Conservation (phyloP, 352 stramenopile genomes). For the Phytophthora agathidicida region DNA sequence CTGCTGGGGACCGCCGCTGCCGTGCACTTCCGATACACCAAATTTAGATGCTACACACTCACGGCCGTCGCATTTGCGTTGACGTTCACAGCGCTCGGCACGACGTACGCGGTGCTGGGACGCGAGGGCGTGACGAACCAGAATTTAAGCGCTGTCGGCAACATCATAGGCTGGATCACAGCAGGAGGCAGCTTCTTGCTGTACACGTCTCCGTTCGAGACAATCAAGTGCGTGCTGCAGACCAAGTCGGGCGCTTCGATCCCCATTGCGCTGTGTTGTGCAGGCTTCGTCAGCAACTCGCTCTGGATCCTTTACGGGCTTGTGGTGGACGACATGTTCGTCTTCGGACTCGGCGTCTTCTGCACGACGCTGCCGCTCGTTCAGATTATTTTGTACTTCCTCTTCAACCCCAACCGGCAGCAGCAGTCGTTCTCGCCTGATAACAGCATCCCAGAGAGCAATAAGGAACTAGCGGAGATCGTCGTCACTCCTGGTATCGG, state of each 20-base stretch:
- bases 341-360: constrained; percentile 41
- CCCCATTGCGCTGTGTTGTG: constrained; percentile 37
- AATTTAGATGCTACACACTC: constrained; percentile 15
- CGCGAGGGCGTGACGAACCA: constrained; percentile 33
- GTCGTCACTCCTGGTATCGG: constrained; percentile 3
- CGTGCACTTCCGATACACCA: constrained; percentile 28
- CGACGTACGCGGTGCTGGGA: constrained; percentile 36
- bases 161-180: constrained; percentile 35
- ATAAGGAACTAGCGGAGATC: constrained; percentile 1
- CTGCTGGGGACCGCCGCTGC: no score
- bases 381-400: constrained; percentile 49
- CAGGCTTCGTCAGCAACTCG: constrained; percentile 34
- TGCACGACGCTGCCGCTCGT: constrained; percentile 35
- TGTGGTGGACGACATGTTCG: constrained; percentile 40
- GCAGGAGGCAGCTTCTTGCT: constrained; percentile 33
- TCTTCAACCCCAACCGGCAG: constrained; percentile 31
- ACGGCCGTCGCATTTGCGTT: constrained; percentile 28
- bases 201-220: constrained; percentile 39
- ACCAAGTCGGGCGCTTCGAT: constrained; percentile 41
- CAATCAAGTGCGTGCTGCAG: constrained; percentile 28
- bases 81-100: constrained; percentile 24
- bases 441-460: background rate
- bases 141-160: constrained; percentile 15
- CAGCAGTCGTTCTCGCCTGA: constrained; percentile 1
- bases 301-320: constrained; percentile 45